phyloP scores from a whole-genome alignment of 2,329 filamentous ascomycete species.

The Lecanicillium sp. region DNA sequence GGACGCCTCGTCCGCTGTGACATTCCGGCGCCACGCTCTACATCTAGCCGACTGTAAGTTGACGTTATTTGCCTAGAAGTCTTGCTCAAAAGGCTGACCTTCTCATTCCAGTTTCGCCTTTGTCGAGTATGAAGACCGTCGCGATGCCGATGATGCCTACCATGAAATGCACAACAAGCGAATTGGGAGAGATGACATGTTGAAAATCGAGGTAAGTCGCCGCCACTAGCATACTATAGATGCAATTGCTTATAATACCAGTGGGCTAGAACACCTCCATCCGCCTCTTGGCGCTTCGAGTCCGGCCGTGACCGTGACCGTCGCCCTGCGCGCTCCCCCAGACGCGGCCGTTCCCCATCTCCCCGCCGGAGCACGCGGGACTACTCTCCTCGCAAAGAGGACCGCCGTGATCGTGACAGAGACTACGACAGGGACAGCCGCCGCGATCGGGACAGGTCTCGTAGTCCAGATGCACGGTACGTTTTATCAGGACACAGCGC shows the following conservation, averaged over 20 bases:
- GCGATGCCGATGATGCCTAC: slow-evolving; percentile 97
- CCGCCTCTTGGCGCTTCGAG: slow-evolving; percentile 97
- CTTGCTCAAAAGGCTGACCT: neutral
- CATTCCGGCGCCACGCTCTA: slow-evolving; percentile 90
- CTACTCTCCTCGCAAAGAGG: slow-evolving; percentile 83
- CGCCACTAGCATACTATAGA: too few relatives aligned
- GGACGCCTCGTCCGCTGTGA: slow-evolving; percentile 96
- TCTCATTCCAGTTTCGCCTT: slow-evolving; percentile 68
- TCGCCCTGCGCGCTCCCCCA: slow-evolving; percentile 52
- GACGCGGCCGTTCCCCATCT: slow-evolving; percentile 65
- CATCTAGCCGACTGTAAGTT: slow-evolving; percentile 89
- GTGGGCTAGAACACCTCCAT: slow-evolving; percentile 98
- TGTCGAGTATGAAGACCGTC: slow-evolving; percentile 97
- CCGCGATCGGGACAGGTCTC: slow-evolving; percentile 68
- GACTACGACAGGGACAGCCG: slow-evolving; percentile 70
- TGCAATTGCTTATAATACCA: slow-evolving; percentile 29
- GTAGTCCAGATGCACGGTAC: slow-evolving; percentile 58
- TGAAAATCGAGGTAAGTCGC: slow-evolving; percentile 93
- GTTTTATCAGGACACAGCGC: slow-evolving; percentile 6
- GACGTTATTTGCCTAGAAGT: neutral
- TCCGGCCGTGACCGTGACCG: slow-evolving; percentile 73
- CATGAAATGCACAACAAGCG: slow-evolving; percentile 99
- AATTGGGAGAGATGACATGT: slow-evolving; percentile 84
- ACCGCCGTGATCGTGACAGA: slow-evolving; percentile 71
- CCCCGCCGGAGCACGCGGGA: slow-evolving; percentile 70